Base-by-base conservation (phyloP, 805 yeast genomes). In the Yamadazyma paraphyllophila region DNA sequence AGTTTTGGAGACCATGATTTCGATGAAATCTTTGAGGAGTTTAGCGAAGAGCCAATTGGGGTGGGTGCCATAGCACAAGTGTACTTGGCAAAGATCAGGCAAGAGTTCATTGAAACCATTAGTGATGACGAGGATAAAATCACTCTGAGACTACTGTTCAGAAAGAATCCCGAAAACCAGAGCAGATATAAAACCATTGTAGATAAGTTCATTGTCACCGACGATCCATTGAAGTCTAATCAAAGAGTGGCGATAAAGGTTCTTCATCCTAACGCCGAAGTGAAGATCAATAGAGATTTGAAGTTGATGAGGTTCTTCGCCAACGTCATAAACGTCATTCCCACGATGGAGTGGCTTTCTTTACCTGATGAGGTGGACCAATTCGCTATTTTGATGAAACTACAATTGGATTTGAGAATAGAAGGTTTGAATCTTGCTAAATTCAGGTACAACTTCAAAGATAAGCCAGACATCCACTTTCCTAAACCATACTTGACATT, bases 21-120 rank as follows among this genome's bases (percentile, higher is more conserved):
- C 50, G 87, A 85, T 12, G 88, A 88, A 30, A 78, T 90, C 5
- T 94, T 92, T 62, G 90, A 83, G 26, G 88, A 84, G 51, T 88
- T 94, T 56, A 67, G 78, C 29, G 82, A 79, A 25, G 72, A 62
- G 32, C 98, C 98, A 0, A 67, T 91, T 6, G 99, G 99, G 1
- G 92, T 92, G n/a, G 99, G 99, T 11, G 97, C 99, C 1, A 94
- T 94, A 69, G 99, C 97, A 1, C 99, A 94, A 65, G 99, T 94
- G 2, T 88, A 92, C 65, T 65, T 78, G 32, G 97, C 87, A 1
- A 82, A 80, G 52, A 65, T 88, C 17, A 77, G 82, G 12, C 59
- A 65, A 13, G 66, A 67, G 34, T 75, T 76, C 10, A 62, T 79
- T 16, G 56, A 63, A 7, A 62, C 63, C 47, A 70, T 68, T 14